Conservation (phyloP, 2,329 filamentous ascomycete species). For the Penicillium sp. region DNA sequence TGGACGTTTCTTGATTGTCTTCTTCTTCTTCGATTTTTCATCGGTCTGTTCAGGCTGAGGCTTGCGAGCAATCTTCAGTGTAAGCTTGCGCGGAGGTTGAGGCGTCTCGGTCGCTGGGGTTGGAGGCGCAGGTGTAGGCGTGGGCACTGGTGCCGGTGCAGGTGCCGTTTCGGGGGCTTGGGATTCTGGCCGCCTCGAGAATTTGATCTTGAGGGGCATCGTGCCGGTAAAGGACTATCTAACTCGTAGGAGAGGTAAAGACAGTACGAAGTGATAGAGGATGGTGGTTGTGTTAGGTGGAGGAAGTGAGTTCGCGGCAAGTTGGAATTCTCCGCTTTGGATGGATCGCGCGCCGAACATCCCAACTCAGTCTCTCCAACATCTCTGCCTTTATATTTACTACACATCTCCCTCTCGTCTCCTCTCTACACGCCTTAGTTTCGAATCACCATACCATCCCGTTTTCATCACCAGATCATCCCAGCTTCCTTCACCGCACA, state of each 20-base stretch:
- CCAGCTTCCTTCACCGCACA: not conserved
- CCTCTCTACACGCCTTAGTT: not conserved
- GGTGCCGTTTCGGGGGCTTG: conserved; percentile 19
- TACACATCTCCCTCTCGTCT: not conserved
- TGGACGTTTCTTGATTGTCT: conserved; percentile 40
- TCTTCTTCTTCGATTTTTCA: conserved; percentile 34
- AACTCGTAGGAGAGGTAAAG: not conserved
- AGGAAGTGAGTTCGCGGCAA: not conserved
- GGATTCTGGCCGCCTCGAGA: conserved; percentile 38
- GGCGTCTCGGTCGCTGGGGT: conserved; percentile 24
- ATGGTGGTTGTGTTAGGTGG: not conserved
- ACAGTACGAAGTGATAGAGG: not conserved
- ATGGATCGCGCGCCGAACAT: conserved; percentile 9
- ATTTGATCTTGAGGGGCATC: conserved; percentile 45
- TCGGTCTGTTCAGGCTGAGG: conserved; percentile 15
- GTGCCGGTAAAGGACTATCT: conserved; percentile 6
- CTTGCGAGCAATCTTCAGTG: conserved; percentile 40
- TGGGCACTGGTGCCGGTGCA: conserved; percentile 3
- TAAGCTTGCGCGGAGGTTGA: conserved; percentile 40
- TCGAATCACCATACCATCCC: too few relatives aligned
- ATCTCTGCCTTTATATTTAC: not conserved
- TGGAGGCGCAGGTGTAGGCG: conserved; percentile 16
- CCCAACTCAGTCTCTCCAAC: not conserved
- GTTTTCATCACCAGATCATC: too few relatives aligned
- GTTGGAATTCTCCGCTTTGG: conserved; percentile 16